Base-by-base conservation (phyloP, 179 eudicot genomes). In the Corrigiola litoralis region DNA sequence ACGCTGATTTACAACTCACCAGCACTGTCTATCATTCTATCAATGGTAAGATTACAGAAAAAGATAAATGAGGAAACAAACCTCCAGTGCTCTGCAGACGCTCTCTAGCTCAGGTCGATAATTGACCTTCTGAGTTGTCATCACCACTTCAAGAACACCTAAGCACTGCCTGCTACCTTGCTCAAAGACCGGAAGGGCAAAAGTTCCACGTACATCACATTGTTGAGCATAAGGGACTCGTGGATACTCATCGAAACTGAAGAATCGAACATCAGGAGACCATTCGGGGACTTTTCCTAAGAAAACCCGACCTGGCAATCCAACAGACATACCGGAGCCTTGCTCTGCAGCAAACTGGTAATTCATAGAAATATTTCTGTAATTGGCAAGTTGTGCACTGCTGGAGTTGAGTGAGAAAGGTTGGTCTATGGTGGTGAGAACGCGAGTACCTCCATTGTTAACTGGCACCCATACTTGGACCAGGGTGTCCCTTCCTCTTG, bases 261-360 rank as follows among this genome's bases (percentile, higher is more conserved):
- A 91, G 46, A 84, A 86, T 8, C 87, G 74, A 65, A 91, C 97
- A 85, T 91, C 97, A 24, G 97, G 97, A 16, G 89, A 88, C 97
- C 97, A 91, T 72, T 91, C 97, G 1, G 97, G 97, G 24, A 87
- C 96, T 66, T 85, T 86, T 18, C 79, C 87, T 64, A 73, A 72
- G 64, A 84, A 91, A 25, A 91, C 97, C 51, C 96, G 51, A 4
- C 91, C 95, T 42, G 96, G 96, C 69, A 91, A 74, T 21, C 97
- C 97, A 58, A 72, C 80, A 14, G 73, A 70, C 60, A 72, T 75
- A 23, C 75, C 77, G 4, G 87, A 72, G 58, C 76, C 80, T 65
- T 80, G 84, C 62, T 84, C 88, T 0, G 94, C 83, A 28, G 96
- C 79, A 69, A 91, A 91, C 61, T 81, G 81, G 70, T 83, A 88